These are phyloP conservation scores for Fusarium sp. DNA, from an alignment of 2,329 filamentous ascomycete genomes.

Conservation along the genomic window DNA sequence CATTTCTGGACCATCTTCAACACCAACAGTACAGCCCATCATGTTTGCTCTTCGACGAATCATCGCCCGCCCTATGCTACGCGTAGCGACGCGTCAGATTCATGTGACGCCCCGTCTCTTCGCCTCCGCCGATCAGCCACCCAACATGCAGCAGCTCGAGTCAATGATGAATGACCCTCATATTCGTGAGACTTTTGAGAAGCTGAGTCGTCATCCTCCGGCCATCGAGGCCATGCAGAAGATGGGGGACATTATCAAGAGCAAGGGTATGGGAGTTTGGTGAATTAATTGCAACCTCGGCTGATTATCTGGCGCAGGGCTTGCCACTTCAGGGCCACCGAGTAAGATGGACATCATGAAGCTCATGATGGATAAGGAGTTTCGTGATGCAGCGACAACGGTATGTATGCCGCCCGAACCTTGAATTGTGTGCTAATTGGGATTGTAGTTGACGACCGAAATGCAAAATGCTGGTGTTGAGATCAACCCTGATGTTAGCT, in stretches of 20 bases:
- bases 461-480: constrained; percentile 37
- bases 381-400: constrained; percentile 31
- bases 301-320: constrained; percentile 12
- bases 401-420: background rate
- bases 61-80: constrained; percentile 12
- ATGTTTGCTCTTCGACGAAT: constrained; percentile 31
- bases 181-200: constrained; percentile 33
- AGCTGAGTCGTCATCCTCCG: constrained; percentile 32
- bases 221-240: constrained; percentile 32
- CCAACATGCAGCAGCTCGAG: constrained; percentile 25
- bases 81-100: constrained; percentile 17
- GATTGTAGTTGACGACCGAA: constrained; percentile 23
- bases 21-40: background rate
- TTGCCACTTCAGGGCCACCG: constrained; percentile 29
- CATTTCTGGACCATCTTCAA: background rate
- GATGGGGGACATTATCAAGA: constrained; percentile 29
- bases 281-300: background rate
- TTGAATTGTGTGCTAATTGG: background rate
- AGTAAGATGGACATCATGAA: constrained; percentile 39
- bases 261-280: constrained; percentile 3
- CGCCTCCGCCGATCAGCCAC: constrained; percentile 23
- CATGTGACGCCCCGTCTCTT: constrained; percentile 19
- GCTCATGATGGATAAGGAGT: constrained; percentile 39
- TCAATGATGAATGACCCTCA: constrained; percentile 37
- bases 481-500: constrained; percentile 28